Conservation (phyloP, 202 grass and related monocot species). For the Schoenoplectus tabernaemontani region DNA sequence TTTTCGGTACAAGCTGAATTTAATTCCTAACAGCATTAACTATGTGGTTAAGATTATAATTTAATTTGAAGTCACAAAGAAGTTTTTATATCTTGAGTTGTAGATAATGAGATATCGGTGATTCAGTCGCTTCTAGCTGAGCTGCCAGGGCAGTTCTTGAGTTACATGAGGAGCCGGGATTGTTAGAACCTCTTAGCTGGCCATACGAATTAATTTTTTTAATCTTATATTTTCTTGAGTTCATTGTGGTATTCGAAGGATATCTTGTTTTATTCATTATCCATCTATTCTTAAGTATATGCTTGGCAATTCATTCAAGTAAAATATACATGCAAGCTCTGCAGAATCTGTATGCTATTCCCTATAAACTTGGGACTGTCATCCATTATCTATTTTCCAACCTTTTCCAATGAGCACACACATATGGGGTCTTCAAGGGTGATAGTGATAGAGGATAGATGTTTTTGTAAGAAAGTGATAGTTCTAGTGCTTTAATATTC, state of each 20-base stretch:
- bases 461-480: not conserved
- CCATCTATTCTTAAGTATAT: not conserved
- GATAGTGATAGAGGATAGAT: not conserved
- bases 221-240: conserved; percentile 1
- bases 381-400: not conserved
- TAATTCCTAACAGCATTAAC: not conserved
- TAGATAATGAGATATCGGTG: conserved; percentile 61
- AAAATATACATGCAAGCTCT: not conserved
- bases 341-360: not conserved
- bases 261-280: conserved; percentile 15
- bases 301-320: conserved; percentile 9
- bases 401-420: not conserved
- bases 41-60: not conserved
- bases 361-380: not conserved
- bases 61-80: not conserved
- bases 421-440: not conserved
- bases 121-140: conserved; percentile 92
- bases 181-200: conserved; percentile 41
- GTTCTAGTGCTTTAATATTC: not conserved
- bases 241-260: not conserved
- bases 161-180: conserved; percentile 91
- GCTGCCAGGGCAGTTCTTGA: conserved; percentile 89
- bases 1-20: no score
- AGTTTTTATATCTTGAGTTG: conserved; percentile 15
- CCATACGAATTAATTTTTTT: conserved; percentile 24